phyloP scores from a whole-genome alignment of 169 alveolate genomes.

The Plasmodium malariae region DNA sequence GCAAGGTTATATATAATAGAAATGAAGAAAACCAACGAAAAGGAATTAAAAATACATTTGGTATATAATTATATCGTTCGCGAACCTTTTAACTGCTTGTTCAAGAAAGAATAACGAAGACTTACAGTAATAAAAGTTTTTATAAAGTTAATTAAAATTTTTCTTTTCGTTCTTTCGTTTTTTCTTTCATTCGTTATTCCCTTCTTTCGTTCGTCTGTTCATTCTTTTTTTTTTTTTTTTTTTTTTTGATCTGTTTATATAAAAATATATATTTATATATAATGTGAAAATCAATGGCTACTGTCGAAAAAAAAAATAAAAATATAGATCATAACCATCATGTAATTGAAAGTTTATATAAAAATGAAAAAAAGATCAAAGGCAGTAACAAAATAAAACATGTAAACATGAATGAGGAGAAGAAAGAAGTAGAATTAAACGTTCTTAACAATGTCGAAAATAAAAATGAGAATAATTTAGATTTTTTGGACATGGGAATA shows the following conservation, averaged over 20 bases:
- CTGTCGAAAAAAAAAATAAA: constrained; percentile 64
- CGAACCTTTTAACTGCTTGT: background rate
- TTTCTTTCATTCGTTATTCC: background rate
- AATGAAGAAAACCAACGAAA: no score
- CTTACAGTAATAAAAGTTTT: no score
- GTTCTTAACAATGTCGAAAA: constrained; percentile 31
- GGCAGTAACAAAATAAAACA: background rate
- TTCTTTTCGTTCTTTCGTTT: background rate
- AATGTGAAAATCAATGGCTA: constrained; percentile 68
- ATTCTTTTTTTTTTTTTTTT: constrained; percentile 22
- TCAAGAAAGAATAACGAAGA: no score
- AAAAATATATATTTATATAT: background rate
- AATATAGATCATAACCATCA: constrained; percentile 16
- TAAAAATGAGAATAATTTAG: constrained; percentile 11
- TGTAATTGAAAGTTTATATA: constrained; percentile 26
- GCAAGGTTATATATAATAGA: no score
- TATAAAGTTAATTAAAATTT: background rate
- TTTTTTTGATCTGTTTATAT: constrained; percentile 8
- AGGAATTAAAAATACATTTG: no score
- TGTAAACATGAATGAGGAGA: constrained; percentile 3
- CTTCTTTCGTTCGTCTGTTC: background rate
- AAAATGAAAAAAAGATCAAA: constrained; percentile 8
- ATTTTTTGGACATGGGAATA: background rate
- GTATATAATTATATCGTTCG: no score
- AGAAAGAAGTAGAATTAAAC: constrained; percentile 27